A percentile compares a stretch with the other conserved stretches of the same genome.
Conservation (phyloP, 768 basidiomycete species). For the Imleria badia region DNA sequence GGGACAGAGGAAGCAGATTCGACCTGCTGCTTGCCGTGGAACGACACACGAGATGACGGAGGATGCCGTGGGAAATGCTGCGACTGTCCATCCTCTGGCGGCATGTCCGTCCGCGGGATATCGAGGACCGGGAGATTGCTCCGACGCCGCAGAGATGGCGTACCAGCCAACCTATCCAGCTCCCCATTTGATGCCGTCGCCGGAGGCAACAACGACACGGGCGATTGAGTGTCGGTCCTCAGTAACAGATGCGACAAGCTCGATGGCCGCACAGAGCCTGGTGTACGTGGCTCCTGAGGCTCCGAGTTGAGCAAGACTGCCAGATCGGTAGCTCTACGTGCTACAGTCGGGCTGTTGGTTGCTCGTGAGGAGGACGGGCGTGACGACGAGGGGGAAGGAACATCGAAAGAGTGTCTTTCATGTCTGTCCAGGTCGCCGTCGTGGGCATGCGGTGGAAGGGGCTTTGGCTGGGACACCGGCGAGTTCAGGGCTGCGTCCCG, state of each 20-base stretch:
- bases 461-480: slow-evolving; percentile 51
- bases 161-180: slow-evolving; percentile 24
- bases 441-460: slow-evolving; percentile 30
- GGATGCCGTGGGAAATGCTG: slow-evolving; percentile 28
- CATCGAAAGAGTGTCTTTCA: slow-evolving; percentile 28
- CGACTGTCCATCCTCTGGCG: slow-evolving; percentile 20
- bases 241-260: slow-evolving; percentile 42
- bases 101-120: slow-evolving; percentile 31
- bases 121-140: slow-evolving; percentile 32
- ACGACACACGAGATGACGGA: slow-evolving; percentile 21
- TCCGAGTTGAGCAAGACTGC: slow-evolving; percentile 72
- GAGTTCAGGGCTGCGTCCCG: slow-evolving; percentile 85
- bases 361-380: slow-evolving; percentile 36
- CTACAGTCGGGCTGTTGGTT: slow-evolving; percentile 45
- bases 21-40: slow-evolving; percentile 19
- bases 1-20: slow-evolving; percentile 25
- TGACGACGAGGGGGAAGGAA: slow-evolving; percentile 39
- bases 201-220: slow-evolving; percentile 16
- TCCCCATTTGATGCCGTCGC: slow-evolving; percentile 20
- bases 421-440: slow-evolving; percentile 29
- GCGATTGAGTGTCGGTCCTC: slow-evolving; percentile 27
- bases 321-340: slow-evolving; percentile 72
- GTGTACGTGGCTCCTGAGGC: slow-evolving; percentile 39
- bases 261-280: slow-evolving; percentile 41
- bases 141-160: slow-evolving; percentile 31